Conservation (phyloP, 129 eudicot species). For the Tagetes erecta region DNA sequence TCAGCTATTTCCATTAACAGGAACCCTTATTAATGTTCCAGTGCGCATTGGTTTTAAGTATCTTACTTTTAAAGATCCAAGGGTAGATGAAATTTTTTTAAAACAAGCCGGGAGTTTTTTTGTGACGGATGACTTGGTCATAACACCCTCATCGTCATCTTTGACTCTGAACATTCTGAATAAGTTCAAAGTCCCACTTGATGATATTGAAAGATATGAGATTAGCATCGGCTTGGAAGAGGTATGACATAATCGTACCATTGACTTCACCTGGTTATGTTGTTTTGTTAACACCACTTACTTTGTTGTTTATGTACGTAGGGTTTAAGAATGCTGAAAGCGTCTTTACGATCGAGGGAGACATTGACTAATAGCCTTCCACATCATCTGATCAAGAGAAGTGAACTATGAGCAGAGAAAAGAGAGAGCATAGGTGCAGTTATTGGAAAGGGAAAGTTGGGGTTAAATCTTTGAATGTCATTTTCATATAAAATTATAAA, state of each 20-base stretch:
- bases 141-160: neutral
- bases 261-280: neutral
- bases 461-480: too few species aligned
- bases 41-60: neutral
- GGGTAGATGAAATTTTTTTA: neutral
- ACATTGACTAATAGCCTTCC: too few species aligned
- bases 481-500: too few species aligned
- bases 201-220: conserved; percentile 17
- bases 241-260: neutral
- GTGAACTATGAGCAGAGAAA: too few species aligned
- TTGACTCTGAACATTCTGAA: neutral
- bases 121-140: conserved; percentile 23
- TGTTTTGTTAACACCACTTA: neutral
- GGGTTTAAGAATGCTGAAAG: conserved; percentile 21
- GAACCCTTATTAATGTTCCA: neutral
- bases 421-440: too few species aligned
- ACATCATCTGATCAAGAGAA: too few species aligned
- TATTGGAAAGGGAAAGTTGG: too few species aligned
- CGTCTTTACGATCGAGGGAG: neutral
- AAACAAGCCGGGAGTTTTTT: conserved; percentile 19
- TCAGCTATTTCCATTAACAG: neutral
- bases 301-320: neutral
- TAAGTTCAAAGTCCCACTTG: neutral
- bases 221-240: conserved; percentile 31
- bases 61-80: neutral